Percentiles rank a stretch among this genome's conserved stretches.
Conservation (phyloP, 2,329 filamentous ascomycete species). For the Calonectria multiphialidica region DNA sequence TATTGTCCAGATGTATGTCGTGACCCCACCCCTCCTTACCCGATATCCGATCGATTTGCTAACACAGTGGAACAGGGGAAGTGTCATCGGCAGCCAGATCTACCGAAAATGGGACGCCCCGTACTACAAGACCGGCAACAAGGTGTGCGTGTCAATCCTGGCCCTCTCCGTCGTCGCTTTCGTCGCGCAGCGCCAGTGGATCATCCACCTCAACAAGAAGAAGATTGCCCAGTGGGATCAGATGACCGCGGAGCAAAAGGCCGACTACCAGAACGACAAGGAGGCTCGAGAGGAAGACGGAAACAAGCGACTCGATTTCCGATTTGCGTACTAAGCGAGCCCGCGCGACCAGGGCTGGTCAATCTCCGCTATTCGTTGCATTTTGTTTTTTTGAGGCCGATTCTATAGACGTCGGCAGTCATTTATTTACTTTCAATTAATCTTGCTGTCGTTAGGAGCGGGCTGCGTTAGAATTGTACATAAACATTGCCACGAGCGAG, state of each 20-base stretch:
- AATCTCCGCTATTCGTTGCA: background rate
- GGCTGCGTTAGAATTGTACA: background rate
- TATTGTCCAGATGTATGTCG: slow-evolving; percentile 55
- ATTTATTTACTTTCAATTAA: slow-evolving; percentile 6
- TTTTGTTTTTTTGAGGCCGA: background rate
- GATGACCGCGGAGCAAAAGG: slow-evolving; percentile 58
- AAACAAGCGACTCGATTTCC: slow-evolving; percentile 63
- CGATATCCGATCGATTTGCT: background rate
- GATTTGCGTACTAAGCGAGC: slow-evolving; percentile 58
- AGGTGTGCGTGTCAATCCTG: slow-evolving; percentile 65
- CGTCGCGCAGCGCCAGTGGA: slow-evolving; percentile 58
- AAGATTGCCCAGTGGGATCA: slow-evolving; percentile 60
- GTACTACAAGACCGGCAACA: slow-evolving; percentile 69
- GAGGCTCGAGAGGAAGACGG: slow-evolving; percentile 58
- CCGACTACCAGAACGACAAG: slow-evolving; percentile 60
- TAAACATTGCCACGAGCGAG: background rate
- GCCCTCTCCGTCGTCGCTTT: slow-evolving; percentile 63
- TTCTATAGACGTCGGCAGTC: background rate
- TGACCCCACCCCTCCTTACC: background rate
- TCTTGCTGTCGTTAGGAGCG: background rate
- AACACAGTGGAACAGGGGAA: slow-evolving; percentile 46
- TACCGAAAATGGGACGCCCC: slow-evolving; percentile 65
- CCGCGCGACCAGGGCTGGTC: background rate
- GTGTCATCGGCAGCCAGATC: slow-evolving; percentile 58
- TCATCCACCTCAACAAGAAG: slow-evolving; percentile 60